Base-by-base conservation (phyloP, 176 grass and related monocot genomes). In the Eremochloa ophiuroides region DNA sequence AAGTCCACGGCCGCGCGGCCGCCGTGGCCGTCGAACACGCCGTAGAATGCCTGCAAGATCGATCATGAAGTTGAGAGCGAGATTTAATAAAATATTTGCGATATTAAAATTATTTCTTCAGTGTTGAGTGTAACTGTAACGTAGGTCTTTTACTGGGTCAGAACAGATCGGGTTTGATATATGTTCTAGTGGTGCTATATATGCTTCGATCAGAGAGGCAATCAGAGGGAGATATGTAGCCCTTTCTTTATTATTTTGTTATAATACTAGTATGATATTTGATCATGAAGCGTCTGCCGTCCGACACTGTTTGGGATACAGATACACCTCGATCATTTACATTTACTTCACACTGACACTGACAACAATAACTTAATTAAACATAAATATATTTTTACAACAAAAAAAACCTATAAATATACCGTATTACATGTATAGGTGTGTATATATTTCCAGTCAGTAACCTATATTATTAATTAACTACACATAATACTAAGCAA, bases 11-110 rank as follows among this genome's bases (percentile, higher is more conserved):
- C 96, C 22, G 86, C 81, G 26, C 86, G 86, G 11, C 95, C 96
- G 3, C 96, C 93, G 72, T 98, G 92, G 0, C 92, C 96, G 40
- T 98, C 96, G 75, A 91, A 98, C 6, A 98, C 90, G 48, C 90
- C 95, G 28, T 95, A 98, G 73, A 95, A 93, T 27, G 92, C 90
- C 96, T 95, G 84, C 28, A 43, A 4, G 65, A 25, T n/a, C n/a
- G n/a, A n/a, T n/a, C n/a, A n/a, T 40, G 15, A 16, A 3, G 5
- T 16, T 0, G 1, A 39, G 8, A 26, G 2, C n/a, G n/a, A 60
- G 59, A 29, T 6, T 12, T 60, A 55, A n/a, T 28, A 27, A 26
- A 17, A 53, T 12, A 5, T 22, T 38, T 40, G 51, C 1, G 14
- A 14, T 13, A 10, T 63, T 37, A 4, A n/a, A n/a, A n/a, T 2